Evolutionary conservation across 306 rosid species (phyloP), one percentile per base, ranked within the genome.

Genomic region (Prunus salicina): DNA sequence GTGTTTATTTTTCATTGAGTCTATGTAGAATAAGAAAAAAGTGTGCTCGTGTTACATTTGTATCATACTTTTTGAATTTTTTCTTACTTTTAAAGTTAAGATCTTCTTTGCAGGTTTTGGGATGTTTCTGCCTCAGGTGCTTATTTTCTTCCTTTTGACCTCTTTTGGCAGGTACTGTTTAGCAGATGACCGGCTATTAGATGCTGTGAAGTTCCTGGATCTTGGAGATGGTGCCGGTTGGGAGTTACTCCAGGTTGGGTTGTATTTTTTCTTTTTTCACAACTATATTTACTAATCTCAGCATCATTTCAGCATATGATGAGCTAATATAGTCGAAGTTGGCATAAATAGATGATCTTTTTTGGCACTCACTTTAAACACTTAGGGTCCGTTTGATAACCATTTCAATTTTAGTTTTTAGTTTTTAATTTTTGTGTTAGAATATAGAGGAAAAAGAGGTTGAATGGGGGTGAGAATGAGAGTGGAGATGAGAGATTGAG

Each of bases 221-320:
- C 86, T 89, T 57, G 88, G 89, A 65, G 78, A 87, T 79, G 86
- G 98, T 69, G 97, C 98, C 71, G 98, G 98, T 28, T 94, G 97
- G 98, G 93, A 94, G 85, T 82, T 94, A 74, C 98, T 94, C 76
- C 93, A 94, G 96, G 98, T 94, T 53, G 25, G 52, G 25, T 76
- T 45, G 43, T 24, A 45, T 53, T 53, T 64, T 34, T 34, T 34
- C 7, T 34, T 6, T 6, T 6, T 34, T 34, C 43, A 14, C 24
- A 22, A 57, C 49, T 27, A 3, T 65, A 20, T 41, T 65, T 41
- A 22, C 15, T n/a, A 38, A 7, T 53, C 20, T 43, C 28, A 79
- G 10, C n/a, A 56, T 51, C 1, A 20, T 56, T 20, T 70, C 51
- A n/a, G n/a, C 12, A 27, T 16, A 30, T 18, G 30, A 8, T 71